A percentile compares a stretch with the other conserved stretches of the same genome.
Evolutionary conservation across 306 rosid species (phyloP).

Genomic region (Trichosanthes cucumerina): DNA sequence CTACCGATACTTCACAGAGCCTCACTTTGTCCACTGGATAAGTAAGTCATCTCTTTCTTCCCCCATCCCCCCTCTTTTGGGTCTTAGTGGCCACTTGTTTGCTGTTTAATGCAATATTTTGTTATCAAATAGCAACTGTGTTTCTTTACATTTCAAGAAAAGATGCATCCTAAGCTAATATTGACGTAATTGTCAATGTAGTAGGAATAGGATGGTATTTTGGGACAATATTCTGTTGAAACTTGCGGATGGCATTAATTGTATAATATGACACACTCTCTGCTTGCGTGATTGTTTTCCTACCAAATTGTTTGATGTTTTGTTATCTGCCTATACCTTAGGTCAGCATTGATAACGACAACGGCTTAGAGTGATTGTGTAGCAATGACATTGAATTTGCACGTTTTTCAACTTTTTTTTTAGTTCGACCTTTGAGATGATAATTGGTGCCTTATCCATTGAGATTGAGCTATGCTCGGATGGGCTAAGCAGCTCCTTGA

Average conservation of each 20-base stretch:
- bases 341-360: no score
- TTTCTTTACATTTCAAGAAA: neutral
- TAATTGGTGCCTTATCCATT: no score
- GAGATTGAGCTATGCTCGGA: no score
- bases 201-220: neutral
- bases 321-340: no score
- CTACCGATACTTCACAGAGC: slow-evolving; percentile 86
- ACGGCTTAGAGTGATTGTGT: no score
- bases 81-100: neutral
- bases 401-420: no score
- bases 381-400: no score
- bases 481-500: no score
- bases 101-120: neutral
- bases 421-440: no score
- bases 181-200: neutral
- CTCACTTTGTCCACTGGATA: slow-evolving; percentile 80
- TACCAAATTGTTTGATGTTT: neutral
- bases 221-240: neutral
- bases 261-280: neutral
- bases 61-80: neutral
- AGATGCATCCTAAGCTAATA: neutral
- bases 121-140: neutral
- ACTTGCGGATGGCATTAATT: neutral
- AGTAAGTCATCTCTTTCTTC: slow-evolving; percentile 28
- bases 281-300: neutral